Conservation (phyloP, 179 eudicot species). For the Spergularia azorica region DNA sequence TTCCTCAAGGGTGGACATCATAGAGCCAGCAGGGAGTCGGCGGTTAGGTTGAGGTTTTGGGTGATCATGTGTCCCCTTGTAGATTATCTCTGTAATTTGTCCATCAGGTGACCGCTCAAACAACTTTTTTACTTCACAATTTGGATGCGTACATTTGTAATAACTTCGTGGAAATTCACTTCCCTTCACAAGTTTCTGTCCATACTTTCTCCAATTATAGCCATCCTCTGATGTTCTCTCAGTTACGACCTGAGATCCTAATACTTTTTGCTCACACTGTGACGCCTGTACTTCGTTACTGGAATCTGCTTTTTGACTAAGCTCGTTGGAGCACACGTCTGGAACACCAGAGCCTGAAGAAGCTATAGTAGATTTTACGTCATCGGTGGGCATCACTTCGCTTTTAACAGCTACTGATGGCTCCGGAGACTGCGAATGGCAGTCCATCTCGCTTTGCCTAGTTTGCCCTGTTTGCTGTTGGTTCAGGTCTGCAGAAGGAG, state of each 20-base stretch:
- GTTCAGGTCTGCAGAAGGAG: constrained; percentile 50
- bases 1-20: constrained; percentile 70
- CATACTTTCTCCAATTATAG: constrained; percentile 85
- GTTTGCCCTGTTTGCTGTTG: constrained; percentile 47
- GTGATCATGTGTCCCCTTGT: constrained; percentile 94
- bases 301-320: constrained; percentile 40
- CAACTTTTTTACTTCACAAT: constrained; percentile 93
- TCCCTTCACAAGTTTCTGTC: constrained; percentile 85
- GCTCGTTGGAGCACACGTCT: constrained; percentile 50
- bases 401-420: constrained; percentile 45
- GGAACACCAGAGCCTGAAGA: constrained; percentile 33
- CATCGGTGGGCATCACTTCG: constrained; percentile 49
- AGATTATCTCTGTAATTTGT: constrained; percentile 83
- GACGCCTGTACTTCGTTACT: constrained; percentile 43
- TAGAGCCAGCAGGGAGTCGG: constrained; percentile 71
- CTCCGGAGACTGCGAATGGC: constrained; percentile 46
- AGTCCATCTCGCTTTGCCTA: constrained; percentile 48
- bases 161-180: constrained; percentile 81
- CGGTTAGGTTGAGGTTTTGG: constrained; percentile 95
- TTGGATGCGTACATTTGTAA: constrained; percentile 71
- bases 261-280: constrained; percentile 53
- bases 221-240: constrained; percentile 87
- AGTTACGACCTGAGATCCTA: constrained; percentile 40
- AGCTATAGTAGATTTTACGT: constrained; percentile 32
- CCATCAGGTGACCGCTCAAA: constrained; percentile 89